These are phyloP conservation scores for Hevea brasiliensis DNA, from an alignment of 345 rosid genomes.

Conservation along the genomic window DNA sequence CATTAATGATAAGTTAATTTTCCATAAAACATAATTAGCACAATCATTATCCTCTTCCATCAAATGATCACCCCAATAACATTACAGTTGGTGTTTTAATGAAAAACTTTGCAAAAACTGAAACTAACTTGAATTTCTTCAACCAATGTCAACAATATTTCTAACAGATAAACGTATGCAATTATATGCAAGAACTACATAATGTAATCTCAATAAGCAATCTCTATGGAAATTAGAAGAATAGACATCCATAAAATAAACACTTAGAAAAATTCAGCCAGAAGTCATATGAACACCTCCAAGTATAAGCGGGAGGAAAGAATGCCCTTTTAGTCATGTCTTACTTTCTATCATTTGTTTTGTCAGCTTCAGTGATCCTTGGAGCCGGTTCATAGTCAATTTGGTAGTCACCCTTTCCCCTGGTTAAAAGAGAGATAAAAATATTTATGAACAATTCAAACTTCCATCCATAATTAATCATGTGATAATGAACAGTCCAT, in stretches of 20 bases:
- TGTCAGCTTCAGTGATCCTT: constrained; percentile 86
- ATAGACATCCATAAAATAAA: not conserved
- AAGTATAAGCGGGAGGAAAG: not conserved
- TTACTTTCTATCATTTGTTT: constrained; percentile 80
- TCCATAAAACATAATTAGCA: not conserved
- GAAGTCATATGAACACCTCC: not conserved
- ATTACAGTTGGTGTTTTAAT: not conserved
- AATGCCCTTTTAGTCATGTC: constrained; percentile 12
- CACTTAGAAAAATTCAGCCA: not conserved
- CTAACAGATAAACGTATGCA: not conserved
- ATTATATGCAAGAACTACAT: not conserved
- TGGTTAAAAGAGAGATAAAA: constrained; percentile 34
- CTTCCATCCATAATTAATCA: not conserved
- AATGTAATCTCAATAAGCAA: not conserved
- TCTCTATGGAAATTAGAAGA: not conserved
- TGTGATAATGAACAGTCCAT: not conserved
- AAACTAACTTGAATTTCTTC: not conserved
- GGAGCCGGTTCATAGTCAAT: constrained; percentile 93
- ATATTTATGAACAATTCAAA: constrained; percentile 6
- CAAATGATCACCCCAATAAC: not conserved
- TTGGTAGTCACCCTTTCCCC: constrained; percentile 92
- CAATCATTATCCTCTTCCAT: not conserved
- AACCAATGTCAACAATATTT: not conserved
- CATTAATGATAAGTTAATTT: not conserved
- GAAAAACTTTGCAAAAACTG: not conserved